Conservation (phyloP, 2,329 filamentous ascomycete genomes). For the Microcera coccophila region DNA sequence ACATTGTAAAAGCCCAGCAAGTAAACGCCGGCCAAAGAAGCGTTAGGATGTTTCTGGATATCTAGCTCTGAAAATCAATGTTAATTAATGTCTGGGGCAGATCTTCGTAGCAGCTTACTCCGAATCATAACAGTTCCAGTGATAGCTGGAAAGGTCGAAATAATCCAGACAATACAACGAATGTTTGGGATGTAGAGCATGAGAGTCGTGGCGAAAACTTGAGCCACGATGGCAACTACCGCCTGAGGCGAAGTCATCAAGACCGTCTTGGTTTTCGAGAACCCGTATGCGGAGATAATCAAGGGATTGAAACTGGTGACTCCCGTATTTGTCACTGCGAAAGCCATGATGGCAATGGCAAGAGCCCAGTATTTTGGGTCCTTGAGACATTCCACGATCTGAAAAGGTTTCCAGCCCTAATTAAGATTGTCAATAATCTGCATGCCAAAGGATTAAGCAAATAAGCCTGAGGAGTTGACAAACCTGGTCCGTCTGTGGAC, state of each 20-base stretch:
- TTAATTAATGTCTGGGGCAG: neutral
- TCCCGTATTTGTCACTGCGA: conserved; percentile 65
- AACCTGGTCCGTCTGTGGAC: too few species aligned
- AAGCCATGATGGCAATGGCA: conserved; percentile 43
- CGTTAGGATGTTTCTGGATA: conserved; percentile 13
- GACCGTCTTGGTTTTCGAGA: conserved; percentile 25
- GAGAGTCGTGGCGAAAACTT: conserved; percentile 20
- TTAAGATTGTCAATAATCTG: too few species aligned
- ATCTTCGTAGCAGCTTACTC: neutral
- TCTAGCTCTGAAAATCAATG: conserved; percentile 10
- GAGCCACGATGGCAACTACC: conserved; percentile 29
- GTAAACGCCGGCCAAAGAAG: conserved; percentile 29
- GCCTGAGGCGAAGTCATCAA: conserved; percentile 32
- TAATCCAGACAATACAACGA: conserved; percentile 30
- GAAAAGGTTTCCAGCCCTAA: conserved; percentile 16
- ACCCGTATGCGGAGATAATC: conserved; percentile 55
- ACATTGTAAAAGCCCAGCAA: conserved; percentile 34
- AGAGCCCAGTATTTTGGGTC: conserved; percentile 25
- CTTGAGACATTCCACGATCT: conserved; percentile 18
- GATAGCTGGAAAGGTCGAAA: conserved; percentile 19
- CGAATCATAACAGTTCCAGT: conserved; percentile 27
- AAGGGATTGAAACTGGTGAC: conserved; percentile 60
- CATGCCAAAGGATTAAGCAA: neutral
- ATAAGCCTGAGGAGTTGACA: conserved; percentile 6
- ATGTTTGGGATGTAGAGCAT: conserved; percentile 27